Base-by-base conservation (phyloP, 805 yeast species). In the Saccharomycopsis sp. region DNA sequence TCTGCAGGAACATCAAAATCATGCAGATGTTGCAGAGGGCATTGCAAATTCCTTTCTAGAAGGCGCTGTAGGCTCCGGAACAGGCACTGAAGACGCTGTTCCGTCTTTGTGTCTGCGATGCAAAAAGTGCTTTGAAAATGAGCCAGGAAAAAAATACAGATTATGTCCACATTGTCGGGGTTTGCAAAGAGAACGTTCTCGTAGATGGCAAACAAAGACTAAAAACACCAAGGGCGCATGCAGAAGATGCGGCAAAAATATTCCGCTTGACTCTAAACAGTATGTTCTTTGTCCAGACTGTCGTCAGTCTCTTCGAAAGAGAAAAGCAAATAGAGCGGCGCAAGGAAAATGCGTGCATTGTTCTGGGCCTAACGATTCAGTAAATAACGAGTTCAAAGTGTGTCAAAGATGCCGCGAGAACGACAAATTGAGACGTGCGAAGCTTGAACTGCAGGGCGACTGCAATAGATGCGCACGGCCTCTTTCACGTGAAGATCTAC, bases 301-400 rank as follows among this genome's bases (percentile, higher is more conserved):
- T 64, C 73, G 89, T 48, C 75, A 73, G 63, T 76, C 78, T 46
- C 70, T 84, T 34, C 71, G 89, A 61, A 71, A 77, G 1, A 71
- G 82, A 52, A 84, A 84, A 64, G 81, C 82, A 0, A 76, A 74
- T 55, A 71, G 89, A 47, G 85, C 81, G 3, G 81, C 82, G 12
- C 78, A 76, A 62, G 89, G 89, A 0, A 78, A 78, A 64, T 84
- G 89, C 70, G 86, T 84, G 15, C 89, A 84, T 65, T 84, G 89
- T 61, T 74, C 83, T 1, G 87, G 87, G 1, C 82, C 84, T 5
- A 76, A 76, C 56, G 78, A 75, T 41, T 64, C 70, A 16, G 67
- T 75, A 4, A 76, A 74, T 57, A 72, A 77, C 0, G 74, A 73
- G 55, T 84, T 72, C 68, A 84, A 83, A 65, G 89, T 84, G n/a